Base-by-base conservation (phyloP, 2,329 filamentous ascomycete species). In the Penicillium concentricum region DNA sequence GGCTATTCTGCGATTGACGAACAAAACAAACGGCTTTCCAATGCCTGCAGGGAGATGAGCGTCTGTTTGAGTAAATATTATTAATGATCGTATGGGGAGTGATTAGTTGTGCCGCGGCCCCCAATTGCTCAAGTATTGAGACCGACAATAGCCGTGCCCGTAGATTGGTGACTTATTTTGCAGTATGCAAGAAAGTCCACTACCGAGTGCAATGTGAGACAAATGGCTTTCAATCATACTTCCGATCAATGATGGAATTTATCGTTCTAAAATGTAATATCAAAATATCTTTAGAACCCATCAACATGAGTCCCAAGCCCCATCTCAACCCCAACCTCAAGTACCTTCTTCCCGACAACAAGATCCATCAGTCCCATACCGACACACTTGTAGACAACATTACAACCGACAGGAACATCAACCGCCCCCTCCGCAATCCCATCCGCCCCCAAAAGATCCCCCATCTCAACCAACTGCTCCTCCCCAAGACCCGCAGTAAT, bases 321-420 rank as follows among this genome's bases (percentile, higher is more conserved):
- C 53, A 61, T 58, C 34, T 70, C 68, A 18, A 43, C 61, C 16
- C 74, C 76, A 56, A 78, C 61, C 15, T 72, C 67, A 51, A 79
- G 66, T 55, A 78, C 54, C 57, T 72, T 72, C 60, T 72, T 74
- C 8, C 75, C 78, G 51, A 80, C 71, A 9, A 77, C 74, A 44
- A 82, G 61, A 68, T 82, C 79, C 76, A 81, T 82, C 39, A 82
- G 70, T 0, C 78, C 79, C 65, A 82, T 74, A 0, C 80, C 80
- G 8, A 82, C 79, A 58, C 79, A 80, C 61, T 82, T 82, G 46
- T 80, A 81, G 1, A 82, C 66, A 30, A 80, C 71, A 64, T 78
- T 78, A 2, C 70, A 72, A 0, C 69, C 62, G n/a, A 65, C 56
- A 0, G 72, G 61, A 24, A 70, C 59, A 22, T 65, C 61, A 65